Evolutionary conservation across 768 basidiomycete species (phyloP).

Genomic region (Coprinellus aureogranulatus): DNA sequence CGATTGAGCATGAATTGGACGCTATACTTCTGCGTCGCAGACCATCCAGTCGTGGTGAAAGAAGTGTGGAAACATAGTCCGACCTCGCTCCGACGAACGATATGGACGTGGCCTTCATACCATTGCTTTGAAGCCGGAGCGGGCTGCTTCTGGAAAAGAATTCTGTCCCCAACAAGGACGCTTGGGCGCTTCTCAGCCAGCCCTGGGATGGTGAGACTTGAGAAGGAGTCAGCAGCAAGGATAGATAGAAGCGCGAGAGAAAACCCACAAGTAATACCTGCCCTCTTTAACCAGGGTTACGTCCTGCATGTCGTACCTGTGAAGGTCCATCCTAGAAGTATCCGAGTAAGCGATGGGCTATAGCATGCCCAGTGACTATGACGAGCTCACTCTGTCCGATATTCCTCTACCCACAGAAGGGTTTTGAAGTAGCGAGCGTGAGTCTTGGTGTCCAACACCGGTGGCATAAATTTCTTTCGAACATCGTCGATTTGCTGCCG

Average conservation of each 20-base stretch:
- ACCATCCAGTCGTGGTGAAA: slow-evolving; percentile 34
- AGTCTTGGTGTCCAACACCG: slow-evolving; percentile 29
- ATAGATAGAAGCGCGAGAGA: not conserved
- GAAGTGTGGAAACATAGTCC: slow-evolving; percentile 46
- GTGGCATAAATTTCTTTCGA: slow-evolving; percentile 39
- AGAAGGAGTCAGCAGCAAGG: not conserved
- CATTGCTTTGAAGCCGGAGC: slow-evolving; percentile 45
- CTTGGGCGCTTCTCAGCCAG: slow-evolving; percentile 58
- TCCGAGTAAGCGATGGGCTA: too few relatives aligned
- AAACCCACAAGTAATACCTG: slow-evolving; percentile 27
- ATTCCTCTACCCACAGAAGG: slow-evolving; percentile 57
- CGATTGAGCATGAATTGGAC: slow-evolving; percentile 61
- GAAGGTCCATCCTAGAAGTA: too few relatives aligned
- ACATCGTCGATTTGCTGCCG: slow-evolving; percentile 31
- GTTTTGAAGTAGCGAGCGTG: slow-evolving; percentile 49
- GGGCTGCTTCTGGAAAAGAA: slow-evolving; percentile 44
- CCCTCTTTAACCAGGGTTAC: slow-evolving; percentile 29
- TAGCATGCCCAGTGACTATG: slow-evolving; percentile 16
- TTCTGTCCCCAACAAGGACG: slow-evolving; percentile 56
- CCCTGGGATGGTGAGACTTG: slow-evolving; percentile 35
- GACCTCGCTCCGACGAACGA: slow-evolving; percentile 48
- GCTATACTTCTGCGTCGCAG: slow-evolving; percentile 37
- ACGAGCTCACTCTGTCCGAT: slow-evolving; percentile 36
- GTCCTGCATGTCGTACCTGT: slow-evolving; percentile 33
- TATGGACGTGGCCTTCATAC: slow-evolving; percentile 60